phyloP scores from a whole-genome alignment of 2,329 filamentous ascomycete genomes.

The Pestalotiopsis sp. region DNA sequence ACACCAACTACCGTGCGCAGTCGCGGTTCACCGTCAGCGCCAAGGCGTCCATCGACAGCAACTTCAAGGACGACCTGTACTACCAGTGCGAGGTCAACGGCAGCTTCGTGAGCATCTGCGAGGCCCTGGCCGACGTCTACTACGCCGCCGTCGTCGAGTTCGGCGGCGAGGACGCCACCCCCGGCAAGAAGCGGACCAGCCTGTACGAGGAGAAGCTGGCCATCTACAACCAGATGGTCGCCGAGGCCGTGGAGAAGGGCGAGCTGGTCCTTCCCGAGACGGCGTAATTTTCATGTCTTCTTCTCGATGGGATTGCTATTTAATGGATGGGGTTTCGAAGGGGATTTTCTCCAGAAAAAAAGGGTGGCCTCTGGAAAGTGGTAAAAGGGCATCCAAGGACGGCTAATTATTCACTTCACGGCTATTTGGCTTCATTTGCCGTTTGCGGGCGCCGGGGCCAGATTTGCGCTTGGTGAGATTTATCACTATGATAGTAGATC shows the following conservation, averaged over 20 bases:
- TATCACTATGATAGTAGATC: no score
- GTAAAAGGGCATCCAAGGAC: no score
- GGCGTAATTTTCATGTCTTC: background rate
- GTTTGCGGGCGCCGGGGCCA: no score
- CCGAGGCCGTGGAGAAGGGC: background rate
- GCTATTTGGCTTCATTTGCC: no score
- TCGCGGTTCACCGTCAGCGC: conserved; percentile 44
- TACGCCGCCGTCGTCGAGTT: conserved; percentile 40
- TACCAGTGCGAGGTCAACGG: conserved; percentile 34
- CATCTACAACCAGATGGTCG: conserved; percentile 7
- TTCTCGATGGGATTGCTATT: background rate
- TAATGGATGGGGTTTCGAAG: no score
- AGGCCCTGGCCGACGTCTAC: conserved; percentile 41
- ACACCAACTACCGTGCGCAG: conserved; percentile 54
- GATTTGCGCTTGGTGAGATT: no score
- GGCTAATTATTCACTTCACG: no score
- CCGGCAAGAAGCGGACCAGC: background rate
- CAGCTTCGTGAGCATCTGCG: conserved; percentile 27
- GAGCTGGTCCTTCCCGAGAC: background rate
- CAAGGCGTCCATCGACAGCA: conserved; percentile 48
- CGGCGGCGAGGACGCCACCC: conserved; percentile 23
- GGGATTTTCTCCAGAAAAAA: no score
- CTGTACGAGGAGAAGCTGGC: conserved; percentile 7
- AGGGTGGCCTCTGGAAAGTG: no score
- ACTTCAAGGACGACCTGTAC: conserved; percentile 49